A percentile compares a stretch with the other conserved stretches of the same genome.
phyloP scores from a whole-genome alignment of 2,329 filamentous ascomycete genomes.

The Aspergillus quadrilineatus region DNA sequence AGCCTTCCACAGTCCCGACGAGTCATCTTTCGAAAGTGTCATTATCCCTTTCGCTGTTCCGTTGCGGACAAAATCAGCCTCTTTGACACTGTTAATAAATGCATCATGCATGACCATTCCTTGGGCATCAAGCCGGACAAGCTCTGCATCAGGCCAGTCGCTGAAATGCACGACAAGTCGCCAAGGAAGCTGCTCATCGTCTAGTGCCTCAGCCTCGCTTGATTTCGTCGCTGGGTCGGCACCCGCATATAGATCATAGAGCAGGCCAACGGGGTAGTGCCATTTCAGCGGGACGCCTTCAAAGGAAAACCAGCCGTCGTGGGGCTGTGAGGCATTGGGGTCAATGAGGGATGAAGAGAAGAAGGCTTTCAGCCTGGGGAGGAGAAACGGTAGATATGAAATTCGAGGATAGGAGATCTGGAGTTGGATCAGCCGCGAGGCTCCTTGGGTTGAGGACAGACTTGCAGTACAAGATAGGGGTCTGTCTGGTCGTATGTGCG shows the following conservation, averaged over 20 bases:
- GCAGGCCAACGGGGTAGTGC: conserved; percentile 68
- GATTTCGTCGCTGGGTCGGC: conserved; percentile 45
- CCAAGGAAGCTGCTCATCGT: conserved; percentile 55
- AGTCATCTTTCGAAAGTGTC: conserved; percentile 81
- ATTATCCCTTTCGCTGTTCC: conserved; percentile 88
- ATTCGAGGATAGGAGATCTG: conserved; percentile 63
- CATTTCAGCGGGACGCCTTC: conserved; percentile 69
- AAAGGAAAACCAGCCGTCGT: conserved; percentile 64
- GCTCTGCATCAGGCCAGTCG: conserved; percentile 57
- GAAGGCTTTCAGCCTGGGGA: conserved; percentile 63
- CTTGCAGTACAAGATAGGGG: conserved; percentile 54
- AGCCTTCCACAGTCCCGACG: conserved; percentile 76
- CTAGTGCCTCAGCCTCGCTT: conserved; percentile 21
- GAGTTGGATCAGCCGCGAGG: background rate
- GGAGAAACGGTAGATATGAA: conserved; percentile 67
- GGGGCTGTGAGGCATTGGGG: conserved; percentile 49
- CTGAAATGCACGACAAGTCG: conserved; percentile 61
- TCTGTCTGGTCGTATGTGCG: conserved; percentile 60
- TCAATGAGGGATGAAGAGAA: conserved; percentile 61
- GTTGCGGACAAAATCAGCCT: conserved; percentile 84
- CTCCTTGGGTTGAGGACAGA: background rate
- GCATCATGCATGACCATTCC: conserved; percentile 61
- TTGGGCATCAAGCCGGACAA: conserved; percentile 56
- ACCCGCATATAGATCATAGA: conserved; percentile 68
- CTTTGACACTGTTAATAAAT: conserved; percentile 69